A percentile compares a stretch with the other conserved stretches of the same genome.
Evolutionary conservation across 495 filamentous ascomycete genomes (phyloP).

Genomic region (Emericellopsis terricola): DNA sequence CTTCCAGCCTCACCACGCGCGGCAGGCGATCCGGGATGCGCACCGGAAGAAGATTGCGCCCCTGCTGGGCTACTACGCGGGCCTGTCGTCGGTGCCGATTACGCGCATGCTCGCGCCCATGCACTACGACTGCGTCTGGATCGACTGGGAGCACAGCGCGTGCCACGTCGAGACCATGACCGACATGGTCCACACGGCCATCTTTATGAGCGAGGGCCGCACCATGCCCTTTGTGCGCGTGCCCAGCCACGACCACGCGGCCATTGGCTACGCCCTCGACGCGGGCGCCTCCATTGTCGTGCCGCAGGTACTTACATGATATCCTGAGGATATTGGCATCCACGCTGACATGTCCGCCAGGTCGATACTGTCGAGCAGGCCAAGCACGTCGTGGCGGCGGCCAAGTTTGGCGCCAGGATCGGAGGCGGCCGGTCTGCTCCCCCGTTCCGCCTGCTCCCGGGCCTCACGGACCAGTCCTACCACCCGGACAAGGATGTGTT

Average conservation of each 20-base stretch:
- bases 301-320: conserved; percentile 6
- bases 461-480: conserved; percentile 12
- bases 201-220: conserved; percentile 20
- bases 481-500: conserved; percentile 13
- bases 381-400: conserved; percentile 19
- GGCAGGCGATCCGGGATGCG: conserved; percentile 25
- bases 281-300: conserved; percentile 25
- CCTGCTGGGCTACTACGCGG: conserved; percentile 19
- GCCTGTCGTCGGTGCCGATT: conserved; percentile 15
- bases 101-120: conserved; percentile 17
- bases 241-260: conserved; percentile 26
- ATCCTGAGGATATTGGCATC: no score
- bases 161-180: conserved; percentile 28
- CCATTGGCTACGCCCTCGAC: conserved; percentile 28
- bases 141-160: conserved; percentile 28
- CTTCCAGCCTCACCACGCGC: conserved; percentile 23
- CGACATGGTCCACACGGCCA: conserved; percentile 23
- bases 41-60: conserved; percentile 22
- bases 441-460: conserved; percentile 18
- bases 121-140: conserved; percentile 21
- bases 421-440: conserved; percentile 23
- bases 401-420: conserved; percentile 17
- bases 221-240: conserved; percentile 24
- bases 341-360: conserved; percentile 6
- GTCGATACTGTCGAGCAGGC: conserved; percentile 28